phyloP scores from a whole-genome alignment of 2,329 filamentous ascomycete genomes.

The Calycina marina region DNA sequence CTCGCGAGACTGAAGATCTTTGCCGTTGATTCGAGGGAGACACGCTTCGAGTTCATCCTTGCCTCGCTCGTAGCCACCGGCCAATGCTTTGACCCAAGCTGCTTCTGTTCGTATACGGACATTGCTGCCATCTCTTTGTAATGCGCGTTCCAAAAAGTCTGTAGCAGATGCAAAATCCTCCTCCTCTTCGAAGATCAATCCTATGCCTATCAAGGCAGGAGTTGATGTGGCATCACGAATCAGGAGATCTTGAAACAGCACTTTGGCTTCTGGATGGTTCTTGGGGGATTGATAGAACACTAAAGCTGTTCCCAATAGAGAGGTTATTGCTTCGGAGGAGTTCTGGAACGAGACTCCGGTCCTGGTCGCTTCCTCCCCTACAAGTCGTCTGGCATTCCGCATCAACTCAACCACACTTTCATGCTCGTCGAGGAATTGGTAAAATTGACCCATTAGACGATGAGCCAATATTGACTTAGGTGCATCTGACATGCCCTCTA shows the following conservation, averaged over 20 bases:
- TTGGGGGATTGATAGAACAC: conserved; percentile 83
- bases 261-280: conserved; percentile 76
- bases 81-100: conserved; percentile 81
- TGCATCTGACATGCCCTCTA: conserved; percentile 48
- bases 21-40: conserved; percentile 46
- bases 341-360: conserved; percentile 57
- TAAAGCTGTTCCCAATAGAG: conserved; percentile 71
- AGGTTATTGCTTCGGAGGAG: conserved; percentile 57
- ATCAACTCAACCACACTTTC: conserved; percentile 68
- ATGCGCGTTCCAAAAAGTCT: conserved; percentile 62
- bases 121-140: conserved; percentile 59
- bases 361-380: conserved; percentile 44
- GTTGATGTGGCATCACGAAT: conserved; percentile 63
- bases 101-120: conserved; percentile 71
- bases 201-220: conserved; percentile 73
- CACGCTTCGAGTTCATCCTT: conserved; percentile 57
- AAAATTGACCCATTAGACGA: conserved; percentile 70
- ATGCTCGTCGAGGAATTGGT: conserved; percentile 72
- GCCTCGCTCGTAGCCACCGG: conserved; percentile 57
- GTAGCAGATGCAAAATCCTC: conserved; percentile 75
- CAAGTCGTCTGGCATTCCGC: conserved; percentile 53
- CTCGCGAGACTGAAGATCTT: conserved; percentile 45
- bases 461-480: conserved; percentile 67
- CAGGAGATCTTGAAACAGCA: conserved; percentile 73
- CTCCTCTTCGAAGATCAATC: conserved; percentile 84